phyloP scores from a whole-genome alignment of 306 rosid species.

The Fragaria nilgerrensis region DNA sequence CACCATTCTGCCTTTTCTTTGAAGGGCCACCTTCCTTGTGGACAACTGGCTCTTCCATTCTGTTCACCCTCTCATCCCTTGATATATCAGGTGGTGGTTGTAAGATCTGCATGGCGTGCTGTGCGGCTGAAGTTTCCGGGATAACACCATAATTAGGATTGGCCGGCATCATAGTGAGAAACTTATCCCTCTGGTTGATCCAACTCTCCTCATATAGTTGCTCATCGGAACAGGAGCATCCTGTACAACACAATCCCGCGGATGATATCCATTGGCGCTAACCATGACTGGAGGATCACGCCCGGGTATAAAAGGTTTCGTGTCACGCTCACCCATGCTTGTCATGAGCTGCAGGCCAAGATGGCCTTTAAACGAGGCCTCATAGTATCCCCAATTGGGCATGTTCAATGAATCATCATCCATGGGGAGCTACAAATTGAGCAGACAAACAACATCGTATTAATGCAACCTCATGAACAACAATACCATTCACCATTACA shows the following conservation, averaged over 20 bases:
- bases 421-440: conserved; percentile 64
- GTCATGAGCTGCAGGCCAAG: conserved; percentile 96
- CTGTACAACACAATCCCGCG: conserved; percentile 60
- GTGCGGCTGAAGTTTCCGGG: conserved; percentile 65
- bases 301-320: conserved; percentile 62
- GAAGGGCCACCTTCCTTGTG: conserved; percentile 54
- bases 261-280: conserved; percentile 60
- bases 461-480: conserved; percentile 17
- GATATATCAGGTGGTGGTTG: conserved; percentile 50
- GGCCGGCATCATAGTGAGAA: conserved; percentile 59
- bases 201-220: conserved; percentile 77
- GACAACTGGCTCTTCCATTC: conserved; percentile 53
- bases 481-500: not conserved
- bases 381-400: conserved; percentile 96
- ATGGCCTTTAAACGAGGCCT: conserved; percentile 78
- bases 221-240: conserved; percentile 52
- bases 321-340: conserved; percentile 70
- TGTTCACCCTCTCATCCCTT: conserved; percentile 60
- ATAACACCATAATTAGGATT: conserved; percentile 61
- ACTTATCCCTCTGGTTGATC: conserved; percentile 71
- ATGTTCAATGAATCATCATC: conserved; percentile 91
- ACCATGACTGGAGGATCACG: conserved; percentile 63
- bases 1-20: conserved; percentile 67
- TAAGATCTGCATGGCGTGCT: conserved; percentile 56
- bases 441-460: conserved; percentile 23